Evolutionary conservation across 257 asterid species (phyloP), one percentile per base, ranked within the genome.

Genomic region (Lycium barbarum): DNA sequence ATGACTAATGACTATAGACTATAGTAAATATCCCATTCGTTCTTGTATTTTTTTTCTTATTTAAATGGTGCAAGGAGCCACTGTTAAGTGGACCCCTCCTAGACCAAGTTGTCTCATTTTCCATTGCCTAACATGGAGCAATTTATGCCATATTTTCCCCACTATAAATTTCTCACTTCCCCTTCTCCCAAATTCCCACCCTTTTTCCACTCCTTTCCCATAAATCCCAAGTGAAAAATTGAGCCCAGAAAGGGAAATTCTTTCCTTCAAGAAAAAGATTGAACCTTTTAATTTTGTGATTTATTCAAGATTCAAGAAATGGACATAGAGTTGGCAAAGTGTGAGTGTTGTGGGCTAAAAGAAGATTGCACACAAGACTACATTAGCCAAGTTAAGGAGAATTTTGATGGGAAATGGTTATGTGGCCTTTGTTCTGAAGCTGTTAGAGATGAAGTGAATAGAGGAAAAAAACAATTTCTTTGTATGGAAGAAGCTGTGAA

Each of bases 351-450:
- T 89, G 98, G 98, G 8, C 58, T 96, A 80, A 94, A 93, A 80
- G 99, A 96, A 83, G 99, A 96, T 15, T 96, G 98, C 89, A 96
- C 99, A 3, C 94, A 89, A 62, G 94, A 89, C 1, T 96, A 96
- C 91, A 96, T 96, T 3, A 88, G 84, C 1, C 89, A 88, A 66
- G 97, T 96, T 81, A 94, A 93, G 86, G 74, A 88, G 0, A 93
- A 92, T 6, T 96, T 94, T 80, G 91, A 92, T 9, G 99, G 98
- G 2, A 94, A 94, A 87, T 96, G 99, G 98, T 91, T 96, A 0
- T 96, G 98, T 59, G 99, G 98, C 3, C 49, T 96, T 67, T 96
- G 99, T 22, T 94, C 95, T 1, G 98, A 94, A 82, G 99, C 98
- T 0, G 99, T 96, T 0, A 88, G 97, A 83, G 98, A 96, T 84